Base-by-base conservation (phyloP, 148 eudicot genomes). In the Linanthus parryae region DNA sequence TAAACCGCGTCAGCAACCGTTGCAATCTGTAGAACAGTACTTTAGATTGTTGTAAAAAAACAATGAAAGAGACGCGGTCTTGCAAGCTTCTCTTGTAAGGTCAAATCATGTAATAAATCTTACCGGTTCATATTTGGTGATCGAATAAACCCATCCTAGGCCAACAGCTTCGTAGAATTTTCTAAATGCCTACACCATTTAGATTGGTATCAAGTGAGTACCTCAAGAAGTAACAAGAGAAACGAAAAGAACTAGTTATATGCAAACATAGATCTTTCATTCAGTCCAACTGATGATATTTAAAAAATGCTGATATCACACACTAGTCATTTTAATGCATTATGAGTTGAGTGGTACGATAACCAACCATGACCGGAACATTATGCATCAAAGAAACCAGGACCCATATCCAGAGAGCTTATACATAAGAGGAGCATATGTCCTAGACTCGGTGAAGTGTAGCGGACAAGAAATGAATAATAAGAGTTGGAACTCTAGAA, bases 81-180 rank as follows among this genome's bases (percentile, higher is more conserved):
- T 20, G 52, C 26, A 12, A 21, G 26, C 17, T 9, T 27, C 6
- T 26, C 10, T n/a, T n/a, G n/a, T n/a, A 26, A 3, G 31, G 30
- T 24, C 20, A 20, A 20, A 44, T 44, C 7, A 5, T 16, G 30
- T 48, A 33, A n/a, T 43, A 42, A 31, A 15, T 12, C 61, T 83
- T 66, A 87, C 98, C 44, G 94, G 98, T 64, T 91, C 81, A 37
- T 79, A 91, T 79, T 81, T 91, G 12, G 98, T 84, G 44, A 91
- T 73, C 27, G 95, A 94, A 57, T 91, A 91, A 34, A 91, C 77
- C 98, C 98, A 91, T 73, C 98, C 98, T 27, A 91, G 72, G 41
- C 73, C 98, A 71, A 91, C 96, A 47, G 84, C 96, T 76, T 91
- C 98, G 42, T 91, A 87, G 23, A 91, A 71, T 71, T 61, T 84